Evolutionary conservation across 2,329 filamentous ascomycete genomes (phyloP), one percentile per base, ranked within the genome.

Genomic region (Berkeleyomyces rouxiae): DNA sequence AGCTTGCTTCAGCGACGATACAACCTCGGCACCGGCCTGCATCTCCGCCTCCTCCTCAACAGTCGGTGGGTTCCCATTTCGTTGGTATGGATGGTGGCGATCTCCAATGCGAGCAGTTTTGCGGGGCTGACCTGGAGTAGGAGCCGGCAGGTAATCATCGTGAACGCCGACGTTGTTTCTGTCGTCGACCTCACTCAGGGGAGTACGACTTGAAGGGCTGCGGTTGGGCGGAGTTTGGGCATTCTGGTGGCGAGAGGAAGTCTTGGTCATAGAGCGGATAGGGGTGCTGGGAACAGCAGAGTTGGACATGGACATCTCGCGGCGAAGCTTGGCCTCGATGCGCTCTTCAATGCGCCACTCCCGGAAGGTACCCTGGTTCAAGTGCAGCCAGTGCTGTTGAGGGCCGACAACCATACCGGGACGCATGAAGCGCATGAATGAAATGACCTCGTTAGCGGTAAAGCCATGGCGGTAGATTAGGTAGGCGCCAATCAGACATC

Each of bases 341-440:
- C 90, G 88, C 75, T 92, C 88, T 75, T 90, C 90, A 70, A 93
- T 82, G 89, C 91, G 97, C 93, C 93, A 99, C 74, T 97, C 90
- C n/a, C 93, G 84, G 83, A 99, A 99, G 43, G 88, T 86, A 43
- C 88, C 88, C 74, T 99, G 93, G 76, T 99, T 96, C 66, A 99
- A 82, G 72, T 99, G 93, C 62, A 99, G 82, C 93, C 93, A 99
- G 75, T 99, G 93, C 75, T 99, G 93, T 72, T 99, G 93, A 46
- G 93, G 93, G 0, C 93, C 93, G 61, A 99, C 93, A 5, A 99
- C 93, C 93, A 99, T 99, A 61, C 93, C 93, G 0, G 93, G 93
- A 64, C 92, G 83, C 92, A 97, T 97, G 76, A 99, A 99, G 65
- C 92, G 86, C 92, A 99, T 97, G 74, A 91, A 99, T 2, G 91